Base-by-base conservation (phyloP, 108 stramenopile genomes). In the Asterionellopsis glacialis region DNA sequence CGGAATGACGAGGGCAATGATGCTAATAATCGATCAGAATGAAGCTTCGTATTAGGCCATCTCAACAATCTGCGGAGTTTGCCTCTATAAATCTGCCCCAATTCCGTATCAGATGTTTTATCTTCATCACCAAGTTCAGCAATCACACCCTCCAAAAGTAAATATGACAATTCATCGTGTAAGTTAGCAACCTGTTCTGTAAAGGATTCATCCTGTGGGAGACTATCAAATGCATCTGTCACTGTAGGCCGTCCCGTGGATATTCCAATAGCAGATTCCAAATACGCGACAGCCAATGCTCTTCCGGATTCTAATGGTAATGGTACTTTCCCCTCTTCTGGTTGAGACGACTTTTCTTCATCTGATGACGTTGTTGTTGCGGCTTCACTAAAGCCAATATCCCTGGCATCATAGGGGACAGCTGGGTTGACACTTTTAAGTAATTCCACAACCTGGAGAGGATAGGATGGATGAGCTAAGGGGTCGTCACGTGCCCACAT, bases 201-300 rank as follows among this genome's bases (percentile, higher is more conserved):
- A 22, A 64, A 33, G 15, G 81, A 68, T 55, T 71, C 59, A 12
- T 69, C 55, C 10, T 73, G 51, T 18, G 75, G 57, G 23, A 69
- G 56, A 18, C 57, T 41, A 60, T 79, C 67, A 59, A 77, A 74
- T 38, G 67, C 76, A 55, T 69, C 71, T 45, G 58, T 70, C 22
- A 53, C 54, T 11, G 72, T 45, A 18, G 80, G 76, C 22, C 88
- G 76, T 7, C 84, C 81, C 11, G 85, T 87, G 10, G 77, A 63
- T 63, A 94, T 89, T 15, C 93, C 93, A 52, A 91, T 73, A 11
- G 90, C 82, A 3, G 93, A 90, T 66, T 91, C 90, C 28, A 95
- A 67, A 40, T 75, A 95, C 1, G 84, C 67, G 13, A 90, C 81
- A 15, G 88, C 88, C 45, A 95, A 59, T 27, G 93, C 90, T 39